phyloP scores from a whole-genome alignment of 2,329 filamentous ascomycete species.

The Neonectria sp. region DNA sequence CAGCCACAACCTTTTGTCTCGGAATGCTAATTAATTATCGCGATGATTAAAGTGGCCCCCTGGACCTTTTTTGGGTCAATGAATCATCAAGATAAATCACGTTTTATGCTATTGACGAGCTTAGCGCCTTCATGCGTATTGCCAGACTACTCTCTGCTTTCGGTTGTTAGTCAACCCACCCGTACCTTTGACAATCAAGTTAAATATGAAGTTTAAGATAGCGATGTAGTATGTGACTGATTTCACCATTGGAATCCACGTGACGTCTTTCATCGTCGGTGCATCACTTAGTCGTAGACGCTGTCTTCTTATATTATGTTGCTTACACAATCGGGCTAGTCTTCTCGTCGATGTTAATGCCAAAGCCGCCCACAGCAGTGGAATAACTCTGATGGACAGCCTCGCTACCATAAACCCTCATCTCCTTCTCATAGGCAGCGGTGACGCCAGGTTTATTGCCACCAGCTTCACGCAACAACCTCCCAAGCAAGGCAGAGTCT shows the following conservation, averaged over 20 bases:
- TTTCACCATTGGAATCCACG: not conserved
- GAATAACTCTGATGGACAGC: conserved; percentile 70
- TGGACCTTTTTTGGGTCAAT: not conserved
- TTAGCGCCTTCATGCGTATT: not conserved
- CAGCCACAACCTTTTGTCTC: not conserved
- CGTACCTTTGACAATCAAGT: too few relatives aligned
- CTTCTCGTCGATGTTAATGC: conserved; percentile 62
- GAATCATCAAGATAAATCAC: not conserved
- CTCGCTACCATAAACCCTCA: conserved; percentile 72
- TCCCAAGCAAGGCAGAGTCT: conserved; percentile 69
- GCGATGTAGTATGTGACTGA: not conserved
- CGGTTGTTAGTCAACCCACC: too few relatives aligned
- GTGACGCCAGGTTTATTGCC: conserved; percentile 68
- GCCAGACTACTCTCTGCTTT: not conserved
- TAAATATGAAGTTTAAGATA: too few relatives aligned
- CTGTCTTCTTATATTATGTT: not conserved
- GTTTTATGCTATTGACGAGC: not conserved
- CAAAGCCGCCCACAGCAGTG: conserved; percentile 60
- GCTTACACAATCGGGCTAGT: conserved; percentile 33
- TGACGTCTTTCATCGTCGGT: not conserved
- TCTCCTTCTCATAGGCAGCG: conserved; percentile 73
- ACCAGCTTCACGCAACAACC: conserved; percentile 65
- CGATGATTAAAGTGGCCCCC: too few relatives aligned
- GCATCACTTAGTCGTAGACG: not conserved
- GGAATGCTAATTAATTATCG: not conserved